Evolutionary conservation across 2,329 filamentous ascomycete species (phyloP).

Genomic region (Colletotrichum navitas): DNA sequence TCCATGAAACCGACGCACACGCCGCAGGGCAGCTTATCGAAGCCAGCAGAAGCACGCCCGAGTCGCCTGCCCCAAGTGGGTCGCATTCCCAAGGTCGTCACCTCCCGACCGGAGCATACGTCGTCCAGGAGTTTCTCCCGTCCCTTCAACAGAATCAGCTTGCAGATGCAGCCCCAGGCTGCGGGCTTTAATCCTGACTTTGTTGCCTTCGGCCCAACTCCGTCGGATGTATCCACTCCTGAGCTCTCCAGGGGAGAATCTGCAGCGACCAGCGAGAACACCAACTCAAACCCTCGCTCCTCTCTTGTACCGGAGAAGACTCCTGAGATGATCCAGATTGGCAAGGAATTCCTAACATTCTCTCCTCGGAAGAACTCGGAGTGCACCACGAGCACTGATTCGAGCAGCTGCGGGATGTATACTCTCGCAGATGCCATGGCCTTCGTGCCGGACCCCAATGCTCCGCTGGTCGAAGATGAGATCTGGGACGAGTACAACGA

Average conservation of each 20-base stretch:
- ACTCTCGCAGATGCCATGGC: slow-evolving; percentile 75
- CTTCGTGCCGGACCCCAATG: slow-evolving; percentile 71
- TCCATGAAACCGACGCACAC: slow-evolving; percentile 38
- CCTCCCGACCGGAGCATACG: slow-evolving; percentile 73
- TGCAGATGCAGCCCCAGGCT: slow-evolving; percentile 53
- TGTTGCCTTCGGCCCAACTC: slow-evolving; percentile 61
- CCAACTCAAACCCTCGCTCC: slow-evolving; percentile 49
- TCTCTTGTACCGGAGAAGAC: slow-evolving; percentile 49
- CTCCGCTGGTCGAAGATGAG: slow-evolving; percentile 82
- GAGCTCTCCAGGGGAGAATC: slow-evolving; percentile 55
- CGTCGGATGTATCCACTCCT: slow-evolving; percentile 56
- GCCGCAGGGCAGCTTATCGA: slow-evolving; percentile 20
- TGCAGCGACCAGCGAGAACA: slow-evolving; percentile 50
- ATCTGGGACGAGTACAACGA: slow-evolving; percentile 97
- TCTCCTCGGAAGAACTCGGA: slow-evolving; percentile 79
- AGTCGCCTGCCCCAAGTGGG: slow-evolving; percentile 85
- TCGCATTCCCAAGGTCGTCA: slow-evolving; percentile 86
- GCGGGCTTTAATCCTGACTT: slow-evolving; percentile 48
- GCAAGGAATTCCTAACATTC: slow-evolving; percentile 79
- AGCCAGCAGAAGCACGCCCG: slow-evolving; percentile 53
- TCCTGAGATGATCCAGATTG: slow-evolving; percentile 48
- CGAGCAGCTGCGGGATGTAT: slow-evolving; percentile 72
- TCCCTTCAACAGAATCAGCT: slow-evolving; percentile 75
- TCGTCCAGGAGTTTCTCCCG: slow-evolving; percentile 87
- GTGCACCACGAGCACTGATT: slow-evolving; percentile 60